A percentile compares a stretch with the other conserved stretches of the same genome.
These are phyloP conservation scores for Microsporum ferrugineum DNA, from an alignment of 2,329 filamentous ascomycete species.

Conservation along the genomic window DNA sequence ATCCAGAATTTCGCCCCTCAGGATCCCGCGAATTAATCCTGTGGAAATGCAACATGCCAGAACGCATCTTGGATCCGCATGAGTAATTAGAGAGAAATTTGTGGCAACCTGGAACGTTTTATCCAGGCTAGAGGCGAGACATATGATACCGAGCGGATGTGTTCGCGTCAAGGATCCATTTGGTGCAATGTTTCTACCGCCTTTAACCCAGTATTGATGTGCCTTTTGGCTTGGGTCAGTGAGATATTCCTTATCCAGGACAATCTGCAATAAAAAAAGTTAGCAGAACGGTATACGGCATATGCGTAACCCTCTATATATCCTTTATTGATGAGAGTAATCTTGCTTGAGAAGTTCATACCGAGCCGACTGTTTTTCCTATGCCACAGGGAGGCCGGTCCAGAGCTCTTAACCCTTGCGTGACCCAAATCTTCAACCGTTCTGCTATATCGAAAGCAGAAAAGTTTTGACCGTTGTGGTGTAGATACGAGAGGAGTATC, in stretches of 20 bases:
- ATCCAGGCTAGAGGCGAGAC: conserved; percentile 30
- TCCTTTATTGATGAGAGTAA: not conserved
- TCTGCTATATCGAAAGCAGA: conserved; percentile 35
- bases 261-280: conserved; percentile 15
- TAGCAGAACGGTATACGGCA: too few relatives aligned
- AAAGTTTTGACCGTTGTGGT: conserved; percentile 31
- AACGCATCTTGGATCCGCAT: conserved; percentile 43
- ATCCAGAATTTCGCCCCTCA: conserved; percentile 34
- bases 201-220: conserved; percentile 33
- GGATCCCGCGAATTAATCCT: conserved; percentile 37
- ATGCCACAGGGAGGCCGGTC: conserved; percentile 40
- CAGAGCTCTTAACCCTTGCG: conserved; percentile 38
- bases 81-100: conserved; percentile 36
- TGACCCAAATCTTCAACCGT: conserved; percentile 39
- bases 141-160: conserved; percentile 41
- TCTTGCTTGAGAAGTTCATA: conserved; percentile 16
- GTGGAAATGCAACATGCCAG: conserved; percentile 40
- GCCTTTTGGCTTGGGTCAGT: conserved; percentile 33
- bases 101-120: conserved; percentile 37
- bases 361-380: conserved; percentile 37
- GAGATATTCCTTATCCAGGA: conserved; percentile 30
- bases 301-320: too few relatives aligned
- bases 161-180: conserved; percentile 46
- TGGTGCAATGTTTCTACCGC: conserved; percentile 33
- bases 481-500: conserved; percentile 39